Conservation (phyloP, 129 eudicot genomes). For the Helichrysum umbraculigerum region DNA sequence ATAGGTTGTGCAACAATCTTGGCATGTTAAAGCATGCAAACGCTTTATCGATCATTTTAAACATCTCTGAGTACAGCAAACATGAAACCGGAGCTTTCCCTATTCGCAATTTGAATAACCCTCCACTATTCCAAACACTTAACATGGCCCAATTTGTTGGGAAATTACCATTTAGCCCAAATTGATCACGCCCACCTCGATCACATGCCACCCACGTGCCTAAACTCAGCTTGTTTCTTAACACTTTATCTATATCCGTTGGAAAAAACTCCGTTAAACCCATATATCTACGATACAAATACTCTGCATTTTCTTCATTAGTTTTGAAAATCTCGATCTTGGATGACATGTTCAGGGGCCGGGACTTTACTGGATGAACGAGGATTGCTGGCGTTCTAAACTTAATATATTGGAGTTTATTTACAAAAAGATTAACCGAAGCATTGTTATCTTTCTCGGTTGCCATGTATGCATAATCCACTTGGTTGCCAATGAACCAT, state of each 20-base stretch:
- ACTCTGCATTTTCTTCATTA: conserved; percentile 49
- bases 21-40: conserved; percentile 55
- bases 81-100: conserved; percentile 48
- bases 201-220: conserved; percentile 65
- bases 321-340: conserved; percentile 40
- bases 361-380: conserved; percentile 43
- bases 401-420: conserved; percentile 38
- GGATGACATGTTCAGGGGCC: conserved; percentile 27
- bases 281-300: conserved; percentile 48
- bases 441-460: conserved; percentile 57
- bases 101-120: conserved; percentile 44
- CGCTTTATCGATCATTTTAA: conserved; percentile 32
- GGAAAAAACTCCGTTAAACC: conserved; percentile 57
- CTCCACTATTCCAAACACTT: conserved; percentile 67
- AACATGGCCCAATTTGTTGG: conserved; percentile 63
- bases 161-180: conserved; percentile 29
- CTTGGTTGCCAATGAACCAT: conserved; percentile 53
- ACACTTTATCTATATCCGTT: conserved; percentile 45
- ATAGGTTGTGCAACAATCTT: conserved; percentile 31
- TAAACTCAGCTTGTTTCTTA: conserved; percentile 47
- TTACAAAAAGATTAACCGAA: conserved; percentile 46
- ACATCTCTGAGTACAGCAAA: conserved; percentile 32
- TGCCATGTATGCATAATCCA: conserved; percentile 60
- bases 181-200: conserved; percentile 22
- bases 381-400: conserved; percentile 53